These are phyloP conservation scores for Candida silvicultrix DNA, from an alignment of 805 yeast species.

Conservation along the genomic window DNA sequence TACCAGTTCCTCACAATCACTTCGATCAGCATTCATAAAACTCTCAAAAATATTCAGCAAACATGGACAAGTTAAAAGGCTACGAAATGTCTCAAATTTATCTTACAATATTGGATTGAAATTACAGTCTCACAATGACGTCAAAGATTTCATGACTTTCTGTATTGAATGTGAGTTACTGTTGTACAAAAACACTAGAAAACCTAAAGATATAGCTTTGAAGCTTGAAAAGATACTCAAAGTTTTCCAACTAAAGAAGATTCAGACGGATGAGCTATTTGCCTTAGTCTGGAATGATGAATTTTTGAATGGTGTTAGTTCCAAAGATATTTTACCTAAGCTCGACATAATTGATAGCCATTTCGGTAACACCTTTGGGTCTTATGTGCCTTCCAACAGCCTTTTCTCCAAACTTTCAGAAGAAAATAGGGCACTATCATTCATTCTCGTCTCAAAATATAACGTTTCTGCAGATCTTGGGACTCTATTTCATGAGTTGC, in stretches of 20 bases:
- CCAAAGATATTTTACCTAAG: conserved; percentile 9
- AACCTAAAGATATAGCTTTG: conserved; percentile 14
- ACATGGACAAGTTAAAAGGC: conserved; percentile 29
- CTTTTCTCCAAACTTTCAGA: conserved; percentile 8
- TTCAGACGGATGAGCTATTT: conserved; percentile 1
- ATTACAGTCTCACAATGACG: conserved; percentile 7
- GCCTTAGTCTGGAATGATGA: conserved; percentile 8
- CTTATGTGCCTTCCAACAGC: conserved; percentile 4
- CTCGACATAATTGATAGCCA: conserved; percentile 8
- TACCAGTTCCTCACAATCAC: conserved; percentile 3
- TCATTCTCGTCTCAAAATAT: conserved; percentile 11
- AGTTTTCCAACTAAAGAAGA: conserved; percentile 11
- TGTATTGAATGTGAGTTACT: conserved; percentile 24
- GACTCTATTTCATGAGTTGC: conserved; percentile 5
- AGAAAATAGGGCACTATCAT: conserved; percentile 13
- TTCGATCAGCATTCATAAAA: conserved; percentile 8
- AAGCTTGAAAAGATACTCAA: conserved; percentile 32
- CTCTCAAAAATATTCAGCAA: conserved; percentile 17
- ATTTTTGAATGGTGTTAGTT: conserved; percentile 6
- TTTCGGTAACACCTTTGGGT: conserved; percentile 7
- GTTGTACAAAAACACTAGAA: background rate
- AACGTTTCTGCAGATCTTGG: conserved; percentile 1
- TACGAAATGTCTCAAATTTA: conserved; percentile 40
- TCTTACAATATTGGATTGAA: conserved; percentile 31
- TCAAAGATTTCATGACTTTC: background rate